Evolutionary conservation across 2,329 filamentous ascomycete species (phyloP), one percentile per base, ranked within the genome.

Genomic region (Neofusicoccum umdonicola): DNA sequence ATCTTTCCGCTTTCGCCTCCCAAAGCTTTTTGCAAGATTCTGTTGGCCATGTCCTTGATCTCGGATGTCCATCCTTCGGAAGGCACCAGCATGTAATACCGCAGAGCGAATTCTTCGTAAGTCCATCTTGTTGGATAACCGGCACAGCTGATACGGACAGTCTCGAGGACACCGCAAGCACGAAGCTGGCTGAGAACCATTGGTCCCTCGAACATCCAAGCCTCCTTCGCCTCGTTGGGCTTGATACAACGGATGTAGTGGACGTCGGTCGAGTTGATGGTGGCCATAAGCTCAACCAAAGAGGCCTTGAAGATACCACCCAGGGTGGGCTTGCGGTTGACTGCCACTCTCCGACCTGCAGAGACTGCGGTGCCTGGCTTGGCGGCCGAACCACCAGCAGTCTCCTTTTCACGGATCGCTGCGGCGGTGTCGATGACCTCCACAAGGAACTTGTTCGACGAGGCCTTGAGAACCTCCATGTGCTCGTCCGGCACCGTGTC

Each of bases 221-320:
- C 88, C 73, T 91, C 91, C 79, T 99, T 99, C 58, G 88, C 92
- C 80, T 99, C 95, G 76, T 99, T 99, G 37, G 95, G 95, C 81
- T 99, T 99, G 80, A 99, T 98, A 78, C 95, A 99, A 71, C 95
- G 89, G 74, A 99, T 99, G 79, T 99, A 99, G 79, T 99, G 95
- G 19, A 98, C 95, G 76, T 99, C 95, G 2, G 95, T 99, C 70
- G 91, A 93, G 78, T 96, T 97, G 79, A 99, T 99, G 4, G 95
- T 99, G 76, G 88, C 85, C 94, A 99, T 99, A 60, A 99, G 87
- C 79, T 99, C 95, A 71, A 99, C 98, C 72, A 99, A 83, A 8
- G 95, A 98, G 3, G 93, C 97, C 76, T 97, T 96, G 88, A 99
- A 99, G 70, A 99, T 99, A 67, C 95, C 95, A 78, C 95, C 95